Evolutionary conservation across 306 rosid species (phyloP), one percentile per base, ranked within the genome.

Genomic region (Rosa multiflora): DNA sequence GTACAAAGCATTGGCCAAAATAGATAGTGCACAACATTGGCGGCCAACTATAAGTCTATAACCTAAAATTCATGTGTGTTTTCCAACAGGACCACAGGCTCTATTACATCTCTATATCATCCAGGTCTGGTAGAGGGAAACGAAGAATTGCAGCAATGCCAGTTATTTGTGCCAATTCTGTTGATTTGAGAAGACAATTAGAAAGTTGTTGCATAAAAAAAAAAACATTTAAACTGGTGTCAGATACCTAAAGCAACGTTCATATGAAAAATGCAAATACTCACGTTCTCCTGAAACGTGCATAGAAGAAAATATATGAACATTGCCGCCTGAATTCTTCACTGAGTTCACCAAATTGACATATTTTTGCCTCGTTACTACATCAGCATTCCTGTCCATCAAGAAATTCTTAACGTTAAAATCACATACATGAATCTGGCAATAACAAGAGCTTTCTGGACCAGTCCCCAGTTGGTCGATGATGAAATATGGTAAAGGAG

Each of bases 271-370:
- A 29, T 17, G 70, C 39, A 62, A 67, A 76, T 71, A 88, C 99
- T 95, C 70, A 95, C 99, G 98, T 81, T 95, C 99, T 74, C 99
- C 99, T 21, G 99, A 93, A 78, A 93, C 96, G 47, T 95, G 99
- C 97, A 95, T 58, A 66, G 98, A 90, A 49, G 99, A 95, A 88
- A 95, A 95, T 42, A 93, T 85, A 81, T 93, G 98, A 79, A 93
- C 98, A 46, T 84, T 72, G 79, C 99, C 99, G n/a, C 97, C 97
- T 26, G 93, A 88, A 81, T 84, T 88, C 86, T 89, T 91, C 52
- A 93, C 96, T 6, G 98, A 88, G 67, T 91, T 88, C 76, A 93
- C 99, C 83, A 95, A 88, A 79, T 84, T 89, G 75, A 87, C 99
- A 74, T 83, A 95, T 78, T 83, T 91, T 81, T 85, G 61, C 88